Percentiles rank a stretch among this genome's conserved stretches.
phyloP scores from a whole-genome alignment of 805 yeast species.

The Candida adriatica region DNA sequence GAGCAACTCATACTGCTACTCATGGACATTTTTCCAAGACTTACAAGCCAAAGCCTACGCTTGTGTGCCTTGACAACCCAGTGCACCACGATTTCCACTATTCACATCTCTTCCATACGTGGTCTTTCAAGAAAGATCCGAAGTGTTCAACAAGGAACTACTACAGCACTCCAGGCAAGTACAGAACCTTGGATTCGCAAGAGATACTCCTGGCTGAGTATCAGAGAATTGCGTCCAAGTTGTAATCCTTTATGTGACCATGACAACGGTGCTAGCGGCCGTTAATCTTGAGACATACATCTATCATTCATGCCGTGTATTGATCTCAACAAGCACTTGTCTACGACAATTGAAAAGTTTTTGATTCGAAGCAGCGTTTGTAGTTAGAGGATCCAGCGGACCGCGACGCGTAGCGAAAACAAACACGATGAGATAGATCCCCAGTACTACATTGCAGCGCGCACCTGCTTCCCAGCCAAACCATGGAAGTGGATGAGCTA shows the following conservation, averaged over 20 bases:
- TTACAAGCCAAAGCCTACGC: conserved; percentile 7
- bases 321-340: no score
- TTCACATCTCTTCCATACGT: conserved; percentile 5
- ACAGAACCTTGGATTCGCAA: conserved; percentile 6
- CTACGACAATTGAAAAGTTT: neutral
- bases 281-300: no score
- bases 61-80: conserved; percentile 19
- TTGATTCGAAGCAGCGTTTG: no score
- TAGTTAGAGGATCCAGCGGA: no score
- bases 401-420: no score
- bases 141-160: conserved; percentile 10
- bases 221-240: conserved; percentile 4
- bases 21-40: conserved; percentile 7
- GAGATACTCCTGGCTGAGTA: conserved; percentile 7
- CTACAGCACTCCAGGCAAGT: conserved; percentile 6
- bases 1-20: conserved; percentile 14
- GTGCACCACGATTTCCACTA: conserved; percentile 14
- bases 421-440: no score
- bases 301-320: no score
- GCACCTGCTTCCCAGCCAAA: no score
- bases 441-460: no score
- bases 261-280: neutral
- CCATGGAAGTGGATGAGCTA: conserved; percentile 15
- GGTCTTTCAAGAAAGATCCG: conserved; percentile 7
- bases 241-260: conserved; percentile 1